Base-by-base conservation (phyloP, 345 rosid species). In the Aegle marmelos region DNA sequence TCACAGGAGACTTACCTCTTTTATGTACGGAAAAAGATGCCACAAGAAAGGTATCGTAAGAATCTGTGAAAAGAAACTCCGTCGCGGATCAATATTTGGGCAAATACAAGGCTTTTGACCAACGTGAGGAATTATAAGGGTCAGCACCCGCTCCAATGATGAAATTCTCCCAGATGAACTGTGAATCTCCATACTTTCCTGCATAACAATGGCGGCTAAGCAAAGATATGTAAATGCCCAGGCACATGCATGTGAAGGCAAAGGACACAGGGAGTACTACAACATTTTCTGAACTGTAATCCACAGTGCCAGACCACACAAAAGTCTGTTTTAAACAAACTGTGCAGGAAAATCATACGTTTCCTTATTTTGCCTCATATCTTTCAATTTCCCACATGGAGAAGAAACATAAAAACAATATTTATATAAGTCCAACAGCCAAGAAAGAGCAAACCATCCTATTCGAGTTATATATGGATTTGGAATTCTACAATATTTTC, bases 21-120 rank as follows among this genome's bases (percentile, higher is more conserved):
- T 96, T 70, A 94, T 83, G 81, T 77, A 83, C 2, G 99, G 99
- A 81, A 94, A 91, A 70, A 83, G 84, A 82, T 81, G 77, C 98
- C 98, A 96, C 79, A 94, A 79, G 82, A 94, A 88, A 79, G 99
- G 97, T 69, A 94, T 74, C 65, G 99, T 92, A 63, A 96, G 90
- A 82, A 96, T 95, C 82, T 91, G 98, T 41, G 91, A 94, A 10
- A 87, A 83, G 89, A 96, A 92, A 87, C 93, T 94, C 87, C 88
- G 81, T 41, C 66, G 78, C 30, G 97, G 90, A 85, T 93, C 93
- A 74, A 87, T 72, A 81, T 37, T 83, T 76, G 88, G 87, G 85
- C 99, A 96, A 73, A 78, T 82, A 81, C 98, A 91, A 64, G 91
- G 89, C 78, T 79, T 78, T 81, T 81, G 82, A 71, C 97, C 93